These are phyloP conservation scores for Lipomyces yamadae DNA, from an alignment of 805 yeast genomes.

Conservation along the genomic window DNA sequence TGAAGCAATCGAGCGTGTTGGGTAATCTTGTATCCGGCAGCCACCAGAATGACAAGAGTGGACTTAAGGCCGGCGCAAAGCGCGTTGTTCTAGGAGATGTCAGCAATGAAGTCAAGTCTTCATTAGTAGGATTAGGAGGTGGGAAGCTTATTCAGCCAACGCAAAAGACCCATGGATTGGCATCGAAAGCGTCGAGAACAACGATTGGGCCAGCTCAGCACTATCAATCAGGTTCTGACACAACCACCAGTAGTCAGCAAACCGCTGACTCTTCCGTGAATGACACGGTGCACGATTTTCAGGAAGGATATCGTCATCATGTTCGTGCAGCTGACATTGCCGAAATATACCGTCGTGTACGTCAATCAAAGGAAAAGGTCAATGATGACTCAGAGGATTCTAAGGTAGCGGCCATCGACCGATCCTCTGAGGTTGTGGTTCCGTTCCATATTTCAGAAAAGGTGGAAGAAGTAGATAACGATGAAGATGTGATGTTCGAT, in stretches of 20 bases:
- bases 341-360: slow-evolving; percentile 26
- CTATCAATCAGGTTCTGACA: not conserved
- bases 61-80: slow-evolving; percentile 35
- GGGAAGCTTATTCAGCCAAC: slow-evolving; percentile 31
- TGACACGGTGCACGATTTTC: slow-evolving; percentile 6
- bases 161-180: not conserved
- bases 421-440: slow-evolving; percentile 3
- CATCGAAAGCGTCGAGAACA: slow-evolving; percentile 1
- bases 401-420: slow-evolving; percentile 9
- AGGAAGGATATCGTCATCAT: slow-evolving; percentile 26
- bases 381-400: slow-evolving; percentile 4
- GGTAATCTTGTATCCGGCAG: slow-evolving; percentile 7
- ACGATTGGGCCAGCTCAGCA: not conserved
- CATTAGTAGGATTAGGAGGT: slow-evolving; percentile 6
- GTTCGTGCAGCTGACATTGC: slow-evolving; percentile 28
- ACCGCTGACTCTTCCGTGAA: not conserved
- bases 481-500: slow-evolving; percentile 13
- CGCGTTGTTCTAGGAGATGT: slow-evolving; percentile 37
- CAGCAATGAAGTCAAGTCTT: slow-evolving; percentile 27
- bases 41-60: slow-evolving; percentile 19
- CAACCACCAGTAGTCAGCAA: not conserved
- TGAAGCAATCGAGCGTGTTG: slow-evolving; percentile 21
- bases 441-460: slow-evolving; percentile 16
- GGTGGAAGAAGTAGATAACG: slow-evolving; percentile 15
- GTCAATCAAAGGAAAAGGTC: slow-evolving; percentile 14